These are phyloP conservation scores for Simplicillium aogashimaense DNA, from an alignment of 2,329 filamentous ascomycete species.

Conservation along the genomic window DNA sequence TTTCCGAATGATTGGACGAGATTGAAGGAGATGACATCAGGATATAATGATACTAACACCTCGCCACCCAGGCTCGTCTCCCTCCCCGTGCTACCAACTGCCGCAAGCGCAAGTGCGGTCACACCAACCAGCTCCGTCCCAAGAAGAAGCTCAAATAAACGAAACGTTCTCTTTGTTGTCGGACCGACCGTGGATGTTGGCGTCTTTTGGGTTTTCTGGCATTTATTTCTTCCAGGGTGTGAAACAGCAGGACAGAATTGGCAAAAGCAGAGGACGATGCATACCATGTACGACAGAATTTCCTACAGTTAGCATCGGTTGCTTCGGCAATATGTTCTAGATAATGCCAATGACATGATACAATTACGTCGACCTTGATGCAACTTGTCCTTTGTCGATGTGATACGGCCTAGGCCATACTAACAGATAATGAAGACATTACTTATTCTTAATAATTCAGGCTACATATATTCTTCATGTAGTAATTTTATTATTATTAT, in stretches of 20 bases:
- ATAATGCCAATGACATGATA: conserved; percentile 18
- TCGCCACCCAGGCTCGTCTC: conserved; percentile 55
- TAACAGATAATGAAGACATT: too few species aligned
- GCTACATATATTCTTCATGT: too few species aligned
- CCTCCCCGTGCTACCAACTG: conserved; percentile 99
- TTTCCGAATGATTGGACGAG: too few species aligned
- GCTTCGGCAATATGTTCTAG: conserved; percentile 26
- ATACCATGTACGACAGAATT: conserved; percentile 3
- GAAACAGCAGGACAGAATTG: conserved; percentile 21
- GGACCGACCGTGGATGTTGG: conserved; percentile 25
- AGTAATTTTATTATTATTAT: too few species aligned
- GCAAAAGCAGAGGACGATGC: conserved; percentile 2
- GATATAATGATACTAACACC: conserved; percentile 2
- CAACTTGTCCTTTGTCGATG: conserved; percentile 41
- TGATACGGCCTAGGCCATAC: too few species aligned
- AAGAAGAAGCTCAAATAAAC: conserved; percentile 98
- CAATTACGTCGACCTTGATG: conserved; percentile 27
- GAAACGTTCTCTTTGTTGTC: conserved; percentile 13
- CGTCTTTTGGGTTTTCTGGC: conserved; percentile 30
- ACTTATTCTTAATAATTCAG: too few species aligned
- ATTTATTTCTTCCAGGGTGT: conserved; percentile 25
- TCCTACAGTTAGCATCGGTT: conserved; percentile 30
- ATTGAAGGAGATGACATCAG: too few species aligned
- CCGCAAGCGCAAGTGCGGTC: conserved; percentile 99
- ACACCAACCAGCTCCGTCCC: conserved; percentile 99